Conservation (phyloP, 495 filamentous ascomycete genomes). For the Xanthoparmelia taractica region DNA sequence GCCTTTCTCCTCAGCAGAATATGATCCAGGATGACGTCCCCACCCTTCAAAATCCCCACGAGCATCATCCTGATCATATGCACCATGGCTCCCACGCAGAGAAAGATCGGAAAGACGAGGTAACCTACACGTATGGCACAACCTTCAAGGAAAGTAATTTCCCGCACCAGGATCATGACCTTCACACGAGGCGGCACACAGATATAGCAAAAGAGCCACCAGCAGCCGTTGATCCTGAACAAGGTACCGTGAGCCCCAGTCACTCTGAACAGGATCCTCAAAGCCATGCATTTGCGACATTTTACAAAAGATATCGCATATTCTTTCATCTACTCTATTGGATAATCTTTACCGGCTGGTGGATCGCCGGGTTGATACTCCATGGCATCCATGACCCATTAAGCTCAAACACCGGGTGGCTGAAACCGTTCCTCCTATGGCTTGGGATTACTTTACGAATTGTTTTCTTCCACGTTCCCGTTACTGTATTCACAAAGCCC, state of each 20-base stretch:
- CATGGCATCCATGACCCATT: conserved; percentile 54
- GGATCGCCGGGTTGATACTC: conserved; percentile 71
- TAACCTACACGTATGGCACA: conserved; percentile 41
- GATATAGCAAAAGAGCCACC: conserved; percentile 22
- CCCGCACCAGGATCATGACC: conserved; percentile 37
- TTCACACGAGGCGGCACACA: conserved; percentile 29
- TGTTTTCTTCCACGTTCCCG: conserved; percentile 64
- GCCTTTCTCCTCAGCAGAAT: conserved; percentile 29
- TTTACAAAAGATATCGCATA: conserved; percentile 36
- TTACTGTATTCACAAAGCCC: conserved; percentile 55
- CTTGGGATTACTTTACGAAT: conserved; percentile 66
- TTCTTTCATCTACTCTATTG: conserved; percentile 45
- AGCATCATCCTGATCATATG: conserved; percentile 47
- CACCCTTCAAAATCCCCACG: conserved; percentile 34
- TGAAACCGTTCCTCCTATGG: conserved; percentile 78
- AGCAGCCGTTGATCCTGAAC: conserved; percentile 26
- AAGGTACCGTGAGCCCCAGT: conserved; percentile 10
- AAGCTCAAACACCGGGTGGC: conserved; percentile 50
- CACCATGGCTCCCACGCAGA: conserved; percentile 43
- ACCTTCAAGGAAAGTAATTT: conserved; percentile 40
- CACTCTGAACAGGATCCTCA: conserved; percentile 29
- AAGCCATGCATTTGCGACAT: conserved; percentile 27
- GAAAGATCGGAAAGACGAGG: conserved; percentile 39
- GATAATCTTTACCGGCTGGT: conserved; percentile 66
- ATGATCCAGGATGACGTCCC: conserved; percentile 35